Evolutionary conservation across 2,329 filamentous ascomycete species (phyloP).

Genomic region (Aspergillus pseudoglaucus): DNA sequence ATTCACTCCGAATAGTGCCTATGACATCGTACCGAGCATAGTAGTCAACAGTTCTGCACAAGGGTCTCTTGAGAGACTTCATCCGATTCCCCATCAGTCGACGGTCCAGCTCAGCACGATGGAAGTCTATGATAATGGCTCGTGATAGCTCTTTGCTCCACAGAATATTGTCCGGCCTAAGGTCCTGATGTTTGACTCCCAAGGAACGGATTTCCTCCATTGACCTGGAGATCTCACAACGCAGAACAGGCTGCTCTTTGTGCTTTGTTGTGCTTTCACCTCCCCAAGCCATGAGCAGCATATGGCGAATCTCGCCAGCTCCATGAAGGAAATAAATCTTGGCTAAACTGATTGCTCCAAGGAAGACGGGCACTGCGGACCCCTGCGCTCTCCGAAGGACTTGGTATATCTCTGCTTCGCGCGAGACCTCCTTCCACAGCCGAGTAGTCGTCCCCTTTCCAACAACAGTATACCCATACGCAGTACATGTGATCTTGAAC

Average conservation of each 20-base stretch:
- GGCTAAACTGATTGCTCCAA: conserved; percentile 8
- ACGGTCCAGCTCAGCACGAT: background rate
- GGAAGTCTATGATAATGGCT: background rate
- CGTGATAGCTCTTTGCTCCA: background rate
- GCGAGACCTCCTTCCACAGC: conserved; percentile 8
- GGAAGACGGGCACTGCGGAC: conserved; percentile 8
- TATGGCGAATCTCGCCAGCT: background rate
- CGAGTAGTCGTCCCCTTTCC: conserved; percentile 22
- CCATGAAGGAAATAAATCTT: conserved; percentile 2
- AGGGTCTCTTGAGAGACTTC: too few species aligned
- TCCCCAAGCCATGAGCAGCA: background rate
- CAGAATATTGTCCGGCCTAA: background rate
- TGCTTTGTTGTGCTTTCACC: background rate
- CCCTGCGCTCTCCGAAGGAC: conserved; percentile 5
- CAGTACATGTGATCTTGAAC: conserved; percentile 21
- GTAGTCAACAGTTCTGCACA: too few species aligned
- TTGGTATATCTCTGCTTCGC: conserved; percentile 5
- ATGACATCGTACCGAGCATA: too few species aligned
- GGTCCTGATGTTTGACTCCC: background rate
- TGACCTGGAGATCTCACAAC: background rate
- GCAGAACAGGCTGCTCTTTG: background rate
- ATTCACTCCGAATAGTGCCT: too few species aligned
- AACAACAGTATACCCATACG: conserved; percentile 21
- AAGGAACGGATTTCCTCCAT: background rate
- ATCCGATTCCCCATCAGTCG: too few species aligned